Evolutionary conservation across 164 flowering plant species (phyloP).

Genomic region (Vitis riparia): DNA sequence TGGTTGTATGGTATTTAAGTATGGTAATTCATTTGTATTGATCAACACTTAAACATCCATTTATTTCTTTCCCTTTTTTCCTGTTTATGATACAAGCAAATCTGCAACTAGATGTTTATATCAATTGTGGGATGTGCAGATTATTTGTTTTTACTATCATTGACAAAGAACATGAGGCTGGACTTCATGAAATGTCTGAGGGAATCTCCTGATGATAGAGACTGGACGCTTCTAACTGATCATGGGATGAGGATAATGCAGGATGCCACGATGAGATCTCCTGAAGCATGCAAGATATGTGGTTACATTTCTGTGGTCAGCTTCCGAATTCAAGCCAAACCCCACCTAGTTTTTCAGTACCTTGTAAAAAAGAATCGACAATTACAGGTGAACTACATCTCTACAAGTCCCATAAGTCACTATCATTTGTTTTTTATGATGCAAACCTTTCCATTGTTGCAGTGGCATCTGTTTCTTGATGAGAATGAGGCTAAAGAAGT

Average conservation of each 20-base stretch:
- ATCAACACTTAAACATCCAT: too few species aligned
- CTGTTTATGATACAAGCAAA: background rate
- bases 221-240: background rate
- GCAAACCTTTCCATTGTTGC: background rate
- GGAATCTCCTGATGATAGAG: background rate
- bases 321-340: conserved; percentile 8
- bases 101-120: background rate
- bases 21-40: too few species aligned
- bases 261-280: background rate
- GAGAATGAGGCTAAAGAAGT: background rate
- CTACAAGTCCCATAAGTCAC: background rate
- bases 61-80: background rate
- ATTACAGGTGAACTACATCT: background rate
- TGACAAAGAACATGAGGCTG: background rate
- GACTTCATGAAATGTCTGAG: background rate
- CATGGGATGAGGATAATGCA: background rate
- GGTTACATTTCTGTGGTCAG: background rate
- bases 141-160: background rate
- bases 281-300: too few species aligned
- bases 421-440: background rate
- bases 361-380: background rate
- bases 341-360: background rate
- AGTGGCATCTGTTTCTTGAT: background rate
- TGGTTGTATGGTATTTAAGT: too few species aligned
- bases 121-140: background rate